Conservation (phyloP, 305 asterid species). For the Rubia tinctorum region DNA sequence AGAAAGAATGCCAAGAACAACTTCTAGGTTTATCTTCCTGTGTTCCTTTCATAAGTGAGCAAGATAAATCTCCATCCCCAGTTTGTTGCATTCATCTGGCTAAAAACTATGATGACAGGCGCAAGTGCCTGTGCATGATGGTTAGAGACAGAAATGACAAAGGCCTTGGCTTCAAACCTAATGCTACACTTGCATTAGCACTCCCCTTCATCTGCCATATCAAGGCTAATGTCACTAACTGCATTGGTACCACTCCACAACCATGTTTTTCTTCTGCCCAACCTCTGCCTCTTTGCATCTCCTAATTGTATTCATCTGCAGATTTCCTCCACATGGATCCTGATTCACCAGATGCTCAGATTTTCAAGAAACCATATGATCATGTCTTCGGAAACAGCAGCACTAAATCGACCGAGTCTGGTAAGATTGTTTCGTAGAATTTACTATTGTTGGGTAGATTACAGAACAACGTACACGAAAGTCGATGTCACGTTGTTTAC, state of each 20-base stretch:
- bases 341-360: conserved; percentile 43
- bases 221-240: conserved; percentile 23
- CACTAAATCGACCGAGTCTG: background rate
- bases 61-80: conserved; percentile 28
- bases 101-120: conserved; percentile 23
- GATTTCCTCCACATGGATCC: conserved; percentile 43
- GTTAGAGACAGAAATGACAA: conserved; percentile 41
- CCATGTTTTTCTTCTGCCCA: background rate
- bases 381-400: conserved; percentile 19
- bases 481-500: too few relatives aligned
- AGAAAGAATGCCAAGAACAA: conserved; percentile 32
- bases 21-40: conserved; percentile 33
- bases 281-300: background rate
- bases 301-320: conserved; percentile 13
- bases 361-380: conserved; percentile 31
- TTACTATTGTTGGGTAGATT: too few relatives aligned
- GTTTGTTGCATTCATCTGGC: conserved; percentile 39
- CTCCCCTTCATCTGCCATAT: conserved; percentile 31
- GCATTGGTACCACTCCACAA: conserved; percentile 23
- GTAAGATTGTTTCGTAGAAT: background rate
- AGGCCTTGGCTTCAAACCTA: conserved; percentile 33
- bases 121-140: conserved; percentile 38
- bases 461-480: too few relatives aligned
- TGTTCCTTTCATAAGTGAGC: conserved; percentile 32
- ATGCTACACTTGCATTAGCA: conserved; percentile 42